Conservation (phyloP, 257 asterid species). For the Solanum ossicruentum region DNA sequence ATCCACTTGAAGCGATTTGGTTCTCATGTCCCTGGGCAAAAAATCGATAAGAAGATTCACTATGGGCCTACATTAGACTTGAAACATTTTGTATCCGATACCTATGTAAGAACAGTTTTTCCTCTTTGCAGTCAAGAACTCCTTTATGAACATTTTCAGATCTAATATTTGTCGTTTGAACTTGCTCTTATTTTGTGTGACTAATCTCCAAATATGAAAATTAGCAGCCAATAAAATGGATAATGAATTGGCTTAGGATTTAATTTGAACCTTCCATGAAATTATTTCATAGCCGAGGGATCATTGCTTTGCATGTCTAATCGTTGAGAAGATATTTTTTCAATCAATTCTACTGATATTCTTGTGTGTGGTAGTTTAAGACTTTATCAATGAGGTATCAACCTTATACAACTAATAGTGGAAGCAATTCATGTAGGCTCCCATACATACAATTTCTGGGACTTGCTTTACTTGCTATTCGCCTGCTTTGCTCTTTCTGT, state of each 20-base stretch:
- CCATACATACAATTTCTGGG: background rate
- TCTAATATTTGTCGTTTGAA: background rate
- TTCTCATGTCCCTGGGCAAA: slow-evolving; percentile 48
- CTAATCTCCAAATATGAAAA: background rate
- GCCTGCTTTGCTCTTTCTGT: background rate
- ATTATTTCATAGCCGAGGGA: background rate
- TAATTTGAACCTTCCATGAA: background rate
- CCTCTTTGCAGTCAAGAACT: background rate
- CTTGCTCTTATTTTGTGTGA: background rate
- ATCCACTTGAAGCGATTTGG: slow-evolving; percentile 88
- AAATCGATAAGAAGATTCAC: slow-evolving; percentile 51
- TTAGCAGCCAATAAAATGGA: background rate
- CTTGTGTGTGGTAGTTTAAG: background rate
- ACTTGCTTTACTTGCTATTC: slow-evolving; percentile 2
- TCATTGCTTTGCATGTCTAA: background rate
- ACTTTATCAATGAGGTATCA: background rate
- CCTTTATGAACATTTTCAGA: background rate
- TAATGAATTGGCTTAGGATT: background rate
- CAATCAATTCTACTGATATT: background rate
- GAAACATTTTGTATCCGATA: slow-evolving; percentile 72
- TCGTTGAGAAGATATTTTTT: background rate
- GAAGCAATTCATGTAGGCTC: background rate
- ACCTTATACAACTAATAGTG: background rate
- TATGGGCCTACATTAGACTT: slow-evolving; percentile 71
- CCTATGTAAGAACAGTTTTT: slow-evolving; percentile 51